Conservation (phyloP, 768 basidiomycete species). For the Pleurotus pulmonarius region DNA sequence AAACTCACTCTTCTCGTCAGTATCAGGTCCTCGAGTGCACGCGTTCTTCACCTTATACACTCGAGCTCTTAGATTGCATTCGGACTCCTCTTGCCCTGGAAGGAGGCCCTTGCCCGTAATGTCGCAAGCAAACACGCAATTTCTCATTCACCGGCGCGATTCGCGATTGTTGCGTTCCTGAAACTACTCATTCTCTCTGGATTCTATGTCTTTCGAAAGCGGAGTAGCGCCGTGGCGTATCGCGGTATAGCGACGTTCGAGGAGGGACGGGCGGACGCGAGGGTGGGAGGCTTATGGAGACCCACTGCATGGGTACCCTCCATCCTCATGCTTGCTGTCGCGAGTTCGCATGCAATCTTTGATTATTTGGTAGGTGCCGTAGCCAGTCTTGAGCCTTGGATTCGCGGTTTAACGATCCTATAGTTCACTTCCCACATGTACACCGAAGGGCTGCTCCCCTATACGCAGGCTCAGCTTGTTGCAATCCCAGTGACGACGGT, state of each 20-base stretch:
- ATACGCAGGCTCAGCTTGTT: too few relatives aligned
- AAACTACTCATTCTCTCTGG: conserved; percentile 1
- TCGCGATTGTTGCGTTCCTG: neutral
- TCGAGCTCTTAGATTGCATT: neutral
- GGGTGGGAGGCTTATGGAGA: too few relatives aligned
- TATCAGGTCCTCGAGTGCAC: too few relatives aligned
- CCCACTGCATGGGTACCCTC: too few relatives aligned
- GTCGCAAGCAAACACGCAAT: neutral
- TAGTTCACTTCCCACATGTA: too few relatives aligned
- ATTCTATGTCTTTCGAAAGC: neutral
- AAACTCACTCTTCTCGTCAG: too few relatives aligned
- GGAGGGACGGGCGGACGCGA: neutral
- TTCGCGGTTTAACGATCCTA: too few relatives aligned
- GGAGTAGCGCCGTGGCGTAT: neutral
- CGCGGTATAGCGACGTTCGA: neutral
- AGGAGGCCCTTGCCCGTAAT: neutral
- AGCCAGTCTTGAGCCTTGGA: neutral
- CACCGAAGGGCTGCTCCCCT: too few relatives aligned
- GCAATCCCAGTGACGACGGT: too few relatives aligned
- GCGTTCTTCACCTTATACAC: neutral
- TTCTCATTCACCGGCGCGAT: neutral
- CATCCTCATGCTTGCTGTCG: neutral
- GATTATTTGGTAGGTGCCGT: neutral
- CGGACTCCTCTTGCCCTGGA: neutral
- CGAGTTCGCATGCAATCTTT: neutral